Conservation (phyloP, 768 basidiomycete species). For the Mrakia hoshinonis region DNA sequence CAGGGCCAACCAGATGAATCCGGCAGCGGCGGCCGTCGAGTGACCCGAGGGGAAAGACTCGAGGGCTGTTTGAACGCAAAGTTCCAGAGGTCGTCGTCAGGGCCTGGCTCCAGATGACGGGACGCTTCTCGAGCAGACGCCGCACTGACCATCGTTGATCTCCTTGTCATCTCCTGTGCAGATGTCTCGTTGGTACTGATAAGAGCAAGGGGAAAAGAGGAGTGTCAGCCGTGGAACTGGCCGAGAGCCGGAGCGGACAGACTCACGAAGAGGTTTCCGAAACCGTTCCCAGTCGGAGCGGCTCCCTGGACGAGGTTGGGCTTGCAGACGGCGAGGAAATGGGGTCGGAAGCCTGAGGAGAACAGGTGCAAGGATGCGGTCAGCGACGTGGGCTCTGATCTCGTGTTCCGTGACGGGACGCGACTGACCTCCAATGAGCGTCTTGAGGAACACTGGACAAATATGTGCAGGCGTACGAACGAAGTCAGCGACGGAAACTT, state of each 20-base stretch:
- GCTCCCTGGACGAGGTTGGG: constrained; percentile 42
- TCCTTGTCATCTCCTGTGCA: constrained; percentile 53
- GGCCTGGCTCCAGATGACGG: constrained; percentile 44
- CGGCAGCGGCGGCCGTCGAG: constrained; percentile 41
- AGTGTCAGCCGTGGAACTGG: background rate
- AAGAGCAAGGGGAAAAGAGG: background rate
- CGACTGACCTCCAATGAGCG: constrained; percentile 42
- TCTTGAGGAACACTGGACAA: constrained; percentile 56
- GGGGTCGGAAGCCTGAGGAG: constrained; percentile 48
- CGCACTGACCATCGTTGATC: constrained; percentile 46
- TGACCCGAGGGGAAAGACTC: constrained; percentile 51
- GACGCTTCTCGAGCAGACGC: too few relatives aligned
- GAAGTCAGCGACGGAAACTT: too few relatives aligned
- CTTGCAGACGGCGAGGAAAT: constrained; percentile 51
- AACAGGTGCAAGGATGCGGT: constrained; percentile 27
- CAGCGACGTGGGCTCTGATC: constrained; percentile 3
- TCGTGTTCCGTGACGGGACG: background rate
- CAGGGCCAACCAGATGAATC: constrained; percentile 38
- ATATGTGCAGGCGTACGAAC: too few relatives aligned
- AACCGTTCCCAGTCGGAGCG: constrained; percentile 45
- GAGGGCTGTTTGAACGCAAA: background rate
- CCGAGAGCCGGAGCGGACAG: background rate
- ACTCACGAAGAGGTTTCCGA: constrained; percentile 42
- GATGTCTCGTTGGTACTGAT: constrained; percentile 47
- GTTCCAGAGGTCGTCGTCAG: too few relatives aligned